These are phyloP conservation scores for Hylodesmum podocarpum DNA, from an alignment of 306 rosid species.

Conservation along the genomic window DNA sequence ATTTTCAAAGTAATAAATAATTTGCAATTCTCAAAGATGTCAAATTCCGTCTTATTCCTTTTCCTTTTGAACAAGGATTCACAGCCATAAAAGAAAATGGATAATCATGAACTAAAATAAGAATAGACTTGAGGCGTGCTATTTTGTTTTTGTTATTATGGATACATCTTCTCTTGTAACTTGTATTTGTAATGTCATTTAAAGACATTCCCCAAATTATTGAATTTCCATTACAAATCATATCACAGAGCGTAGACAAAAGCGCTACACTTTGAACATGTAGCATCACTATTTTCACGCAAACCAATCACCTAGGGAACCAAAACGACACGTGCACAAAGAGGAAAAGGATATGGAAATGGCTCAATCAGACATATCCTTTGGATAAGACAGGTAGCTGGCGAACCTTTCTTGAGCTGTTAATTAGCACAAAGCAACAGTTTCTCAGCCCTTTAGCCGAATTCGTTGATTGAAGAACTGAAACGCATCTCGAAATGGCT, in stretches of 20 bases:
- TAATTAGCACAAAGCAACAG: not conserved
- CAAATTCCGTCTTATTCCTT: not conserved
- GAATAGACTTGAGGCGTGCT: not conserved
- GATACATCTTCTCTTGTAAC: not conserved
- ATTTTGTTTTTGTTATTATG: not conserved
- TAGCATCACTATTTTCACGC: not conserved
- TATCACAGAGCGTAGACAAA: not conserved
- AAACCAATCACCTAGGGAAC: not conserved
- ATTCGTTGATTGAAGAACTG: not conserved
- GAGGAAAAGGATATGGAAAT: slow-evolving; percentile 15
- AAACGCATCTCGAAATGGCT: slow-evolving; percentile 10
- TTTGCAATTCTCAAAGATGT: not conserved
- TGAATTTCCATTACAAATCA: not conserved
- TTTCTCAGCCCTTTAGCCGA: not conserved
- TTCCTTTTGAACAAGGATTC: not conserved
- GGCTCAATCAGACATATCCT: not conserved
- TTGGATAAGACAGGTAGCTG: not conserved
- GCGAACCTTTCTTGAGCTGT: slow-evolving; percentile 7
- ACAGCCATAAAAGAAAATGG: not conserved
- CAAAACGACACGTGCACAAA: slow-evolving; percentile 8
- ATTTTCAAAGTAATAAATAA: not conserved
- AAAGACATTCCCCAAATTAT: not conserved
- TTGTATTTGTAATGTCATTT: not conserved
- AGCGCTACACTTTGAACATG: not conserved
- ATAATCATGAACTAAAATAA: not conserved